Evolutionary conservation across 164 flowering plant species (phyloP).

Genomic region (Umbellularia californica): DNA sequence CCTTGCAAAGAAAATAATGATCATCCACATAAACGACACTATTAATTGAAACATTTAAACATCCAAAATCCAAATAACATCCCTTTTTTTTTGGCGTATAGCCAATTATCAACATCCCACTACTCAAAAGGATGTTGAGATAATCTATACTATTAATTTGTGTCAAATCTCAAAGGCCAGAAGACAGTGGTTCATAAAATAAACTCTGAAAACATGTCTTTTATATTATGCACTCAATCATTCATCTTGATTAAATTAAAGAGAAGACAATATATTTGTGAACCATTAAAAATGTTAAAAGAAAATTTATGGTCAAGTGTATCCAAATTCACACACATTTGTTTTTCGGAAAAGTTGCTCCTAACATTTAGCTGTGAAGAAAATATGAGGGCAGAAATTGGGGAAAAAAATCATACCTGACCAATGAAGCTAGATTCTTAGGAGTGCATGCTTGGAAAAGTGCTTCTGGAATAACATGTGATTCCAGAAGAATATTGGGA

Average conservation of each 20-base stretch:
- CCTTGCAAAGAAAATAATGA: no score
- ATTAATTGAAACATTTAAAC: no score
- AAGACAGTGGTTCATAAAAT: background rate
- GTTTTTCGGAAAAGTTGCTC: background rate
- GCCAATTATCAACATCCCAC: background rate
- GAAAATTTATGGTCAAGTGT: no score
- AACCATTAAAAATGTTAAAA: background rate
- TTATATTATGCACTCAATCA: background rate
- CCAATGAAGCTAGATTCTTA: constrained; percentile 41
- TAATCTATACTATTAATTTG: background rate
- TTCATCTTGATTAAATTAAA: background rate
- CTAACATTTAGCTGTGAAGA: background rate
- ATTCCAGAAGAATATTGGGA: constrained; percentile 82
- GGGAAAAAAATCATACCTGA: constrained; percentile 39
- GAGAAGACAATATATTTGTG: background rate
- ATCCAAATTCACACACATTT: background rate
- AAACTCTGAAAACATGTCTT: background rate
- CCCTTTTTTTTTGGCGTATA: background rate
- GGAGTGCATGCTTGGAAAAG: constrained; percentile 73
- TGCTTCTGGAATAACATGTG: constrained; percentile 79
- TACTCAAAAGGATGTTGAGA: background rate
- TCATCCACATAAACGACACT: no score
- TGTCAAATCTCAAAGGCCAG: background rate
- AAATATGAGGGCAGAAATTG: background rate
- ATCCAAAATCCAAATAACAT: background rate